Base-by-base conservation (phyloP, 75 land plant species). In the Ceratopteris richardii region DNA sequence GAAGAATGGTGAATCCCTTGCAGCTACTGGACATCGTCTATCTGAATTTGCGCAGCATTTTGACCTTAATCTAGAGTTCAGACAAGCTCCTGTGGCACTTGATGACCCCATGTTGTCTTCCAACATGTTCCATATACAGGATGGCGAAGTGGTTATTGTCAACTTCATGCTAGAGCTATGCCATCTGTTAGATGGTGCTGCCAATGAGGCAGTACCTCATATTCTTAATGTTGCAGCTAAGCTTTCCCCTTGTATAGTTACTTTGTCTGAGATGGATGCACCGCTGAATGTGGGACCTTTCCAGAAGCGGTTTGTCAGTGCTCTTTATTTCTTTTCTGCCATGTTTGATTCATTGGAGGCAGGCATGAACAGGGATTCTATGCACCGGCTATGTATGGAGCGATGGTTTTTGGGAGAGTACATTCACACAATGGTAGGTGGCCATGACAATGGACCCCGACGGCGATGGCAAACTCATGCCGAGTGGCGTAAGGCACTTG, bases 141-240 rank as follows among this genome's bases (percentile, higher is more conserved):
- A 39, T 0, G 63, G 60, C 18, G 76, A 67, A 19, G 43, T 19
- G 12, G 56, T 67, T 4, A 57, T 64, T 1, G 72, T 62, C 27
- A 73, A 73, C 36, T 67, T 73, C 64, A 66, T 73, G 76, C 42
- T 73, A 9, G 52, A 66, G 44, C 76, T 73, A 11, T 54, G 53
- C n/a, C 23, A 60, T 21, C 57, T 60, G 1, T 41, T 61, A n/a
- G 58, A 29, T 11, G 57, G 54, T 19, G 64, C 54, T 22, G 58
- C 55, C 11, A 18, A 41, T 0, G 33, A n/a, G 1, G 24, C 69
- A 1, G 25, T 64, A 1, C 56, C 41, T 17, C 51, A 31, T 4
- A 26, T 51, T 1, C 63, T 71, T 1, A 37, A 39, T 20, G 41
- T 62, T 6, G 76, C 54, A 2, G 44, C 31, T 0, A 19, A 40